Evolutionary conservation across 768 basidiomycete genomes (phyloP).

Genomic region (Mycena vitilis): DNA sequence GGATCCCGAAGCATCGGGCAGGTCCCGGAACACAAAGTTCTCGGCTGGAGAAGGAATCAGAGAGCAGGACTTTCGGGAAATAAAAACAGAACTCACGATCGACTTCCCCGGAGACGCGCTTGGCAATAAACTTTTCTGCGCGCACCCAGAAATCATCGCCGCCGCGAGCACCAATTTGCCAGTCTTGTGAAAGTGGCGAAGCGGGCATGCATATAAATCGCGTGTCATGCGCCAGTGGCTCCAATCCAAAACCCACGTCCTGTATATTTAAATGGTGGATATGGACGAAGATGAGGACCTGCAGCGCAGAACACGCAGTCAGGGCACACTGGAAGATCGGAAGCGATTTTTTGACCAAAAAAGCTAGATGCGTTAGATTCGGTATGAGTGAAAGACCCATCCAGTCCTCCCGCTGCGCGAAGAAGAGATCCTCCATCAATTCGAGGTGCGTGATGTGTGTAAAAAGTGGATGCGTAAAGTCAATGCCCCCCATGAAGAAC

Average conservation of each 20-base stretch:
- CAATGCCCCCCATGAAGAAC: too few relatives aligned
- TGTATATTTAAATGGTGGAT: background rate
- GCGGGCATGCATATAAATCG: constrained; percentile 9
- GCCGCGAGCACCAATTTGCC: constrained; percentile 17
- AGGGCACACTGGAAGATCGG: constrained; percentile 1
- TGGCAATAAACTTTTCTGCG: constrained; percentile 18
- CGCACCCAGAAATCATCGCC: constrained; percentile 20
- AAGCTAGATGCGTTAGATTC: constrained; percentile 14
- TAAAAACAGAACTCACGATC: background rate
- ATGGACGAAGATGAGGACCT: constrained; percentile 2
- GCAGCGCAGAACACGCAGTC: constrained; percentile 4
- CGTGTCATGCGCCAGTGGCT: constrained; percentile 2
- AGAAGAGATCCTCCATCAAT: too few relatives aligned
- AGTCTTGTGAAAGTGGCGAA: background rate
- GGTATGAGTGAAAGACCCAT: constrained; percentile 6
- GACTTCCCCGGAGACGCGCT: background rate
- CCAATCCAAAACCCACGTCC: background rate
- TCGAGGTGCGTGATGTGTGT: too few relatives aligned
- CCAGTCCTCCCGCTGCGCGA: constrained; percentile 6
- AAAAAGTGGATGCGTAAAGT: too few relatives aligned
- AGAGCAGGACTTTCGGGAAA: too few relatives aligned
- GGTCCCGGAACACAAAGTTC: too few relatives aligned
- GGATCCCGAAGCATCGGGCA: too few relatives aligned
- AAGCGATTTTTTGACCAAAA: background rate
- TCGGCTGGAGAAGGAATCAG: too few relatives aligned